Percentiles rank a stretch among this genome's conserved stretches.
phyloP scores from a whole-genome alignment of 768 basidiomycete species.

The Tylopilus sp. region DNA sequence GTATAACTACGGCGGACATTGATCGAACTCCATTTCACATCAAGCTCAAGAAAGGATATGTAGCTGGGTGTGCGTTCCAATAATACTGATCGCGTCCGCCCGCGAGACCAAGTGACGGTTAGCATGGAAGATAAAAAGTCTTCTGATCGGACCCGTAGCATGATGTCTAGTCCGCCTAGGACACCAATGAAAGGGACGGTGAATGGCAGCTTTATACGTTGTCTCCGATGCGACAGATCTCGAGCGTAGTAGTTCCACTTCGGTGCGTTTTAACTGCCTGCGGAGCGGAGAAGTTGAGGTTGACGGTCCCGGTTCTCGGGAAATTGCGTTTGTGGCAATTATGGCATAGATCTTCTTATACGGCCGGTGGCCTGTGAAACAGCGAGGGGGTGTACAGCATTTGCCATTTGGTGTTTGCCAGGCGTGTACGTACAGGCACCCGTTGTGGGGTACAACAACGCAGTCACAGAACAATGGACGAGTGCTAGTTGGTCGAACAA shows the following conservation, averaged over 20 bases:
- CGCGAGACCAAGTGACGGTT: not conserved
- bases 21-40: too few species aligned
- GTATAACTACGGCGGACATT: not conserved
- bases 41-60: not conserved
- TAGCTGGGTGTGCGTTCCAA: not conserved
- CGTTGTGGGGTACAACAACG: constrained; percentile 18
- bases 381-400: too few species aligned
- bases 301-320: too few species aligned
- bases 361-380: not conserved
- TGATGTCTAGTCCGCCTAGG: not conserved
- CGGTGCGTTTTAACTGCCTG: too few species aligned
- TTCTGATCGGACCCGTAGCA: not conserved
- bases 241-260: too few species aligned
- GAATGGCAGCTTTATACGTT: not conserved
- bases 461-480: constrained; percentile 17
- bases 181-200: not conserved
- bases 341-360: constrained; percentile 3
- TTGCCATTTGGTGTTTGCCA: not conserved
- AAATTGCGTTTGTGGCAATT: constrained; percentile 1
- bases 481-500: constrained; percentile 18
- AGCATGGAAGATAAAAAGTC: not conserved
- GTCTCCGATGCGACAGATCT: not conserved
- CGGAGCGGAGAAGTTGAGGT: too few species aligned
- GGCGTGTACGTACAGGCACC: constrained; percentile 11
- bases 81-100: not conserved